These are phyloP conservation scores for Globisporangium iwayamae DNA, from an alignment of 352 stramenopile genomes.

Conservation along the genomic window DNA sequence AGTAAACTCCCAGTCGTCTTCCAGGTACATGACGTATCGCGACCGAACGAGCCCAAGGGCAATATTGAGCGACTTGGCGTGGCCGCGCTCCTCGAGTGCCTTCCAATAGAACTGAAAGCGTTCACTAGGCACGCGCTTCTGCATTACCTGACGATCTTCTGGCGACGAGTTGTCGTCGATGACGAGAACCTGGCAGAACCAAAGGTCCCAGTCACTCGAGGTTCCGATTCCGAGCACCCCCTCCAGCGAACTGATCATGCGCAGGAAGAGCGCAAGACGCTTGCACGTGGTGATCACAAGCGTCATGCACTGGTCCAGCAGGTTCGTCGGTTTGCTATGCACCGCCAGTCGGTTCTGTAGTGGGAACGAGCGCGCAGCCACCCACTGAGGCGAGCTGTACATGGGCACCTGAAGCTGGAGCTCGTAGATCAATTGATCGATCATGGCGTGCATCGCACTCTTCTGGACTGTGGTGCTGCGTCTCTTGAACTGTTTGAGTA, in stretches of 20 bases:
- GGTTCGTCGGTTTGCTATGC: not conserved
- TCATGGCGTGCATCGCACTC: not conserved
- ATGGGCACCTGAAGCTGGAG: slow-evolving; percentile 11
- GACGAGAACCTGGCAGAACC: slow-evolving; percentile 46
- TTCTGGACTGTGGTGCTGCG: not conserved
- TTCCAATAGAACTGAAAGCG: slow-evolving; percentile 39
- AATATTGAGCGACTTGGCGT: slow-evolving; percentile 51
- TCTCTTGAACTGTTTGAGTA: slow-evolving; percentile 6
- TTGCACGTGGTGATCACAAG: slow-evolving; percentile 65
- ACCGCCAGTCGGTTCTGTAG: slow-evolving; percentile 1
- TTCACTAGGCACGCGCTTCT: slow-evolving; percentile 19
- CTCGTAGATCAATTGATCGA: not conserved
- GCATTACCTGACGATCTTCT: slow-evolving; percentile 36
- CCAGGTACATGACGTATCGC: slow-evolving; percentile 53
- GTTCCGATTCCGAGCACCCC: slow-evolving; percentile 12
- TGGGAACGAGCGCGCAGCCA: slow-evolving; percentile 15
- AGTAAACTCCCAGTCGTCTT: slow-evolving; percentile 59
- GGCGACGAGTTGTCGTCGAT: slow-evolving; percentile 51
- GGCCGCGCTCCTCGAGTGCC: slow-evolving; percentile 24
- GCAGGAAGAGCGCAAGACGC: slow-evolving; percentile 38
- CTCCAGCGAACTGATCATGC: slow-evolving; percentile 28
- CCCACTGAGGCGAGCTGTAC: slow-evolving; percentile 21
- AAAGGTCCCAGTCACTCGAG: slow-evolving; percentile 7
- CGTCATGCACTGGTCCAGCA: slow-evolving; percentile 24
- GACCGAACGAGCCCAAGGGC: slow-evolving; percentile 25